These are phyloP conservation scores for Leptosphaerulina australis DNA, from an alignment of 2,329 filamentous ascomycete genomes.

Conservation along the genomic window DNA sequence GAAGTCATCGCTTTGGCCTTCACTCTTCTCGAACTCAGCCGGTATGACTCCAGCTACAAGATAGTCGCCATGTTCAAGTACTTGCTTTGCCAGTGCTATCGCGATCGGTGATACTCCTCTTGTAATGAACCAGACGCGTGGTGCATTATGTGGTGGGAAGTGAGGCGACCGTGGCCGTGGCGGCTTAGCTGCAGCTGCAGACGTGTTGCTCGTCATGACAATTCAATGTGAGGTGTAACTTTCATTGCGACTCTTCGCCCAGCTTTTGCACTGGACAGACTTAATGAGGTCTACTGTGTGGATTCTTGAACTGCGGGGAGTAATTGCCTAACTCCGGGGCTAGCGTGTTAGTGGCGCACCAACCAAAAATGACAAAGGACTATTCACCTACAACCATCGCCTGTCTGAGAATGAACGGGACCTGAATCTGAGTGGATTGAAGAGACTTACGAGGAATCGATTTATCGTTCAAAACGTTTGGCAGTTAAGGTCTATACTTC, in stretches of 20 bases:
- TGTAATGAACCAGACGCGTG: slow-evolving; percentile 92
- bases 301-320: slow-evolving; percentile 13
- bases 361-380: slow-evolving; percentile 4
- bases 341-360: slow-evolving; percentile 17
- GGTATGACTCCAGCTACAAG: slow-evolving; percentile 84
- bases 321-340: slow-evolving; percentile 23
- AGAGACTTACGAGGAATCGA: background rate
- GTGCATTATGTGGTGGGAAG: slow-evolving; percentile 67
- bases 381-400: background rate
- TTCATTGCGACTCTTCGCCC: background rate
- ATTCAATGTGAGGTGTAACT: background rate
- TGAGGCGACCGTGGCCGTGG: slow-evolving; percentile 52
- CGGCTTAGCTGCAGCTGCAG: slow-evolving; percentile 26
- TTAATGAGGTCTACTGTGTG: background rate
- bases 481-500: too few species aligned
- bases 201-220: slow-evolving; percentile 12
- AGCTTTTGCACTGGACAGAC: background rate
- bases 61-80: slow-evolving; percentile 90
- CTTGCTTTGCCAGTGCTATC: slow-evolving; percentile 78
- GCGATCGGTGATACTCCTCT: slow-evolving; percentile 83
- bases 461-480: too few species aligned
- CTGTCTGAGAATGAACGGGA: too few species aligned
- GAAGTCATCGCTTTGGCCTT: slow-evolving; percentile 74
- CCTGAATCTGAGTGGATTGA: background rate
- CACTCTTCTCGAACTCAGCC: slow-evolving; percentile 74